These are phyloP conservation scores for Pleoardoris graminearum DNA, from an alignment of 2,329 filamentous ascomycete genomes.

Conservation along the genomic window DNA sequence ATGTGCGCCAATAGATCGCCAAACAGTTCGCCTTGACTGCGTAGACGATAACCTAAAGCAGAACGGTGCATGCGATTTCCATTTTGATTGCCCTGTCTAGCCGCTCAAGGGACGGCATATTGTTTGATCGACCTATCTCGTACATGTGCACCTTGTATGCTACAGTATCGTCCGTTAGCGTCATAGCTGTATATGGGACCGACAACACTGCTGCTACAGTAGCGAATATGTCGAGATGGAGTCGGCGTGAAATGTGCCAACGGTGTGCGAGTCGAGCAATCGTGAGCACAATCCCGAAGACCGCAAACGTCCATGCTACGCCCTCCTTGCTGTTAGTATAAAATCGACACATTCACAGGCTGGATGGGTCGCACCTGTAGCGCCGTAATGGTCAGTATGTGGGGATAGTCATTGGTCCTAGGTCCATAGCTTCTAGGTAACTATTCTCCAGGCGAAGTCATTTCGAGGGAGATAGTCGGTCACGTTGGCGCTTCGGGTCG, in stretches of 20 bases:
- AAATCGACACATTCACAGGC: background rate
- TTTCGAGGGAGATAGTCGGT: background rate
- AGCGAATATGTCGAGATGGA: background rate
- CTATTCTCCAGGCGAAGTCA: background rate
- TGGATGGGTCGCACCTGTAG: background rate
- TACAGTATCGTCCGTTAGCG: background rate
- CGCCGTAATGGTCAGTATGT: background rate
- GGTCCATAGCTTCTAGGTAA: background rate
- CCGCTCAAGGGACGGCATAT: background rate
- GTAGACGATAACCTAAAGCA: constrained; percentile 11
- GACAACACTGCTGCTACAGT: background rate
- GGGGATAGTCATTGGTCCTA: too few species aligned
- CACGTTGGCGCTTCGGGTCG: background rate
- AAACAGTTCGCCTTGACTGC: constrained; percentile 15
- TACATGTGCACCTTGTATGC: background rate
- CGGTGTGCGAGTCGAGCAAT: background rate
- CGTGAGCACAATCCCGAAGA: background rate
- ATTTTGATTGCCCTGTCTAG: background rate
- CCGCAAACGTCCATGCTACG: background rate
- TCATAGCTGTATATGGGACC: background rate
- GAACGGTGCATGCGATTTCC: constrained; percentile 5
- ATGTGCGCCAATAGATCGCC: constrained; percentile 11
- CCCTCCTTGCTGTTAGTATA: background rate
- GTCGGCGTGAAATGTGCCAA: background rate
- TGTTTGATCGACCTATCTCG: background rate